Evolutionary conservation across 495 filamentous ascomycete species (phyloP).

Genomic region (Cladorrhinum samala): DNA sequence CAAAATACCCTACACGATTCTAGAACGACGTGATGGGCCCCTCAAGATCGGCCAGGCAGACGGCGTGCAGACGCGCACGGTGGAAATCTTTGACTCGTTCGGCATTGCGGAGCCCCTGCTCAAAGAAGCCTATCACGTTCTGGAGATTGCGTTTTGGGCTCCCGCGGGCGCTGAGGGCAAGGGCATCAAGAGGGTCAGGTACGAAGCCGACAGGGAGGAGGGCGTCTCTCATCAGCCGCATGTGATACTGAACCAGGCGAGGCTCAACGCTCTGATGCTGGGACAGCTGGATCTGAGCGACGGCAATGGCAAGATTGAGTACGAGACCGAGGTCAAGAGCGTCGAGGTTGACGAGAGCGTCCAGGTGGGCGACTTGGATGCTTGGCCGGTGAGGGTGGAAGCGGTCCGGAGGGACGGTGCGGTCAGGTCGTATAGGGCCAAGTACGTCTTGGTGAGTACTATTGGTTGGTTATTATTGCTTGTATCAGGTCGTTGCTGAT

Average conservation of each 20-base stretch:
- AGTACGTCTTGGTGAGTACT: conserved; percentile 62
- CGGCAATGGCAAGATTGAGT: conserved; percentile 48
- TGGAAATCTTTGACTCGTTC: conserved; percentile 77
- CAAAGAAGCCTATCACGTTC: conserved; percentile 63
- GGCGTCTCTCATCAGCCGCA: conserved; percentile 64
- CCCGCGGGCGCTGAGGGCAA: background rate
- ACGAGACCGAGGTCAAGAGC: conserved; percentile 51
- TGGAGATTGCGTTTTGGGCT: conserved; percentile 62
- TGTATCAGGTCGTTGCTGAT: too few species aligned
- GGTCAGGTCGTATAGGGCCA: conserved; percentile 51
- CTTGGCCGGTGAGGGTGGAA: conserved; percentile 49
- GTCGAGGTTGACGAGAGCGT: conserved; percentile 46
- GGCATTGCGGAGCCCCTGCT: conserved; percentile 64
- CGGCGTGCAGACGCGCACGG: conserved; percentile 71
- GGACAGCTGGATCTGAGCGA: conserved; percentile 35
- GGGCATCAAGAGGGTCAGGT: conserved; percentile 46
- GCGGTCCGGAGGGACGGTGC: conserved; percentile 44
- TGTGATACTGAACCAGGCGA: conserved; percentile 72
- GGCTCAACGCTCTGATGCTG: conserved; percentile 59
- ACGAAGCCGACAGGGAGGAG: conserved; percentile 55
- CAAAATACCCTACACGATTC: conserved; percentile 54
- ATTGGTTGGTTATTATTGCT: too few species aligned
- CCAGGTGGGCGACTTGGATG: conserved; percentile 31
- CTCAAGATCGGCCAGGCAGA: conserved; percentile 71
- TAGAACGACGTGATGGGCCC: conserved; percentile 56